Conservation (phyloP, 1,284 basidiomycete species). For the Volvariella surrecta region DNA sequence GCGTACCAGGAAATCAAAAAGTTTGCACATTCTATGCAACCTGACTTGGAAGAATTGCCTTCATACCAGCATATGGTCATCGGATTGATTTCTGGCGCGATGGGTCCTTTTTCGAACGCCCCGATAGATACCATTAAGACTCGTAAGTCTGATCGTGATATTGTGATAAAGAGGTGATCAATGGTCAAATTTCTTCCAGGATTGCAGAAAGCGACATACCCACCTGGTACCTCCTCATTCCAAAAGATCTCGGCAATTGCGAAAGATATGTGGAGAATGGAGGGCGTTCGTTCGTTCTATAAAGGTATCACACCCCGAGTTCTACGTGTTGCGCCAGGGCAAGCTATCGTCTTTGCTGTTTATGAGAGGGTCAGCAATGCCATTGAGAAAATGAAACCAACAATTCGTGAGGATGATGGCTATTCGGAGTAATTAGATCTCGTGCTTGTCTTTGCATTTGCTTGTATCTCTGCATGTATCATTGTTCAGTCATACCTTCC, state of each 20-base stretch:
- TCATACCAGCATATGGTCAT: slow-evolving; percentile 94
- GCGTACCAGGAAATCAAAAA: slow-evolving; percentile 97
- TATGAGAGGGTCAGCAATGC: slow-evolving; percentile 76
- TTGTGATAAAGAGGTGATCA: too few relatives aligned
- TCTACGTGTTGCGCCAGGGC: slow-evolving; percentile 91
- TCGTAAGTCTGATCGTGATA: slow-evolving; percentile 35
- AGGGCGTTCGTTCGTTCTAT: slow-evolving; percentile 89
- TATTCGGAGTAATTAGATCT: slow-evolving; percentile 49
- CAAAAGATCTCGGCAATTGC: slow-evolving; percentile 77
- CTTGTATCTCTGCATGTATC: neutral
- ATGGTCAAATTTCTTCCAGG: slow-evolving; percentile 31
- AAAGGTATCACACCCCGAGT: slow-evolving; percentile 98
- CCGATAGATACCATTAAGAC: slow-evolving; percentile 99
- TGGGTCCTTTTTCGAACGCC: slow-evolving; percentile 96
- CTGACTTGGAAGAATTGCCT: slow-evolving; percentile 69
- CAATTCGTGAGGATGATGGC: slow-evolving; percentile 41
- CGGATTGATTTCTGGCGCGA: slow-evolving; percentile 92
- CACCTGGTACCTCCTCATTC: slow-evolving; percentile 72
- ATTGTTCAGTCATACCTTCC: too few relatives aligned
- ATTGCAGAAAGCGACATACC: slow-evolving; percentile 78
- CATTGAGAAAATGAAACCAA: slow-evolving; percentile 65
- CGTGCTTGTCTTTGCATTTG: neutral
- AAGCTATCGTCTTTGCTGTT: slow-evolving; percentile 86
- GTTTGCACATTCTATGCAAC: slow-evolving; percentile 70
- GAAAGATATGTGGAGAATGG: slow-evolving; percentile 87